These are phyloP conservation scores for Euphorbia pulcherrima DNA, from an alignment of 345 rosid genomes.

Conservation along the genomic window DNA sequence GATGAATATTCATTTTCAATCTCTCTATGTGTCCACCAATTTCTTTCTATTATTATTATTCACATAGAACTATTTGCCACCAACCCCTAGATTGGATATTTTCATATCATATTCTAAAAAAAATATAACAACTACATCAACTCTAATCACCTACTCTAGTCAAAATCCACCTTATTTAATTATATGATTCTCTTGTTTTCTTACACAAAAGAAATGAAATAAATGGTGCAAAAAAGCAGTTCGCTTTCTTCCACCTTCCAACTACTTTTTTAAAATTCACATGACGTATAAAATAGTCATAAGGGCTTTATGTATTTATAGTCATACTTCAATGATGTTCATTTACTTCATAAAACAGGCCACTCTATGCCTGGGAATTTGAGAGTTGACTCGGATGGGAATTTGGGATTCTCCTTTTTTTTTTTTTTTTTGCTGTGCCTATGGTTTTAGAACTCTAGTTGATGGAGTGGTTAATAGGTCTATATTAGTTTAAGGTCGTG, in stretches of 20 bases:
- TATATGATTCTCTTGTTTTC: background rate
- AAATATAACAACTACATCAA: background rate
- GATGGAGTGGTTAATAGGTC: no score
- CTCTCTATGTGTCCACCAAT: no score
- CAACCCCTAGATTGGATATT: constrained; percentile 4
- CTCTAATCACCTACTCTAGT: background rate
- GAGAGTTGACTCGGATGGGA: background rate
- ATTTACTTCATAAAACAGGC: background rate
- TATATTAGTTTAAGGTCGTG: no score
- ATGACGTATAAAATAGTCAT: background rate
- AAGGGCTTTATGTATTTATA: background rate
- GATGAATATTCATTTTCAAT: background rate
- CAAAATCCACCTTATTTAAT: constrained; percentile 3
- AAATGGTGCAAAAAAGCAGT: background rate
- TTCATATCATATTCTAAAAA: background rate
- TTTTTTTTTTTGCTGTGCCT: no score
- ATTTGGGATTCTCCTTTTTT: no score
- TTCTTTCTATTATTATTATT: background rate
- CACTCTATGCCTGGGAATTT: background rate
- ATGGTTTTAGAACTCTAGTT: no score
- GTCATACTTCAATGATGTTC: background rate
- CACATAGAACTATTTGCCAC: background rate
- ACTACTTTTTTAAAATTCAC: background rate
- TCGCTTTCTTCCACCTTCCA: background rate
- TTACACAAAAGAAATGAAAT: background rate